phyloP scores from a whole-genome alignment of 2,329 filamentous ascomycete genomes.

The Aspergillus flavus region DNA sequence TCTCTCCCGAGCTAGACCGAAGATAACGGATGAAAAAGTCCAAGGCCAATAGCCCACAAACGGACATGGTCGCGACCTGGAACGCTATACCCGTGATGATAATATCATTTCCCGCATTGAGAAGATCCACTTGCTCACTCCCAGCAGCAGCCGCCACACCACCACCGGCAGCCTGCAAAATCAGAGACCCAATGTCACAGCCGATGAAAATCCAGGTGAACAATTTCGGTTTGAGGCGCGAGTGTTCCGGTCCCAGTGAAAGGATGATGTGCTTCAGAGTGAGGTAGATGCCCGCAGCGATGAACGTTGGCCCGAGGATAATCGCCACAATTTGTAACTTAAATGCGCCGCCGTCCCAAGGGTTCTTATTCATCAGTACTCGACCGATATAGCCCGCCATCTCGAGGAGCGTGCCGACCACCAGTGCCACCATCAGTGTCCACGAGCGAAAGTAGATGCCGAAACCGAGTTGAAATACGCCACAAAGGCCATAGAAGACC shows the following conservation, averaged over 20 bases:
- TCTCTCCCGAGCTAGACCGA: slow-evolving; percentile 30
- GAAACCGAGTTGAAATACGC: slow-evolving; percentile 52
- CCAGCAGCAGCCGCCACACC: slow-evolving; percentile 58
- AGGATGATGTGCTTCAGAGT: slow-evolving; percentile 60
- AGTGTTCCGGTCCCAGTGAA: slow-evolving; percentile 55
- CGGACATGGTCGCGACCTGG: slow-evolving; percentile 55
- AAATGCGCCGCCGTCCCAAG: slow-evolving; percentile 53
- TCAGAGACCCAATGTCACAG: slow-evolving; percentile 62
- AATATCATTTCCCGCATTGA: slow-evolving; percentile 55
- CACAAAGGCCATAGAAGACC: slow-evolving; percentile 53
- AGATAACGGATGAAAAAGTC: slow-evolving; percentile 48
- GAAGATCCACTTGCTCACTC: slow-evolving; percentile 37
- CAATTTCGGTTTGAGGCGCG: slow-evolving; percentile 49
- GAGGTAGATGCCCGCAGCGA: slow-evolving; percentile 59
- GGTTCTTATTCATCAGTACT: slow-evolving; percentile 56
- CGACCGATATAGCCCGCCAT: slow-evolving; percentile 60
- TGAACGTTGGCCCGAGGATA: slow-evolving; percentile 60
- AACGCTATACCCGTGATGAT: slow-evolving; percentile 62
- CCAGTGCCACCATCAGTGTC: slow-evolving; percentile 56
- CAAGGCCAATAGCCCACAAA: slow-evolving; percentile 43
- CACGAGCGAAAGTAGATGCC: slow-evolving; percentile 58
- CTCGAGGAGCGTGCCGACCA: slow-evolving; percentile 54
- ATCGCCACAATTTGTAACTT: slow-evolving; percentile 58
- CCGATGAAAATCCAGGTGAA: slow-evolving; percentile 64
- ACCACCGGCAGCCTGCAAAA: slow-evolving; percentile 61